Evolutionary conservation across 768 basidiomycete genomes (phyloP), one percentile per base, ranked within the genome.

Genomic region (Boletus reticulatus): DNA sequence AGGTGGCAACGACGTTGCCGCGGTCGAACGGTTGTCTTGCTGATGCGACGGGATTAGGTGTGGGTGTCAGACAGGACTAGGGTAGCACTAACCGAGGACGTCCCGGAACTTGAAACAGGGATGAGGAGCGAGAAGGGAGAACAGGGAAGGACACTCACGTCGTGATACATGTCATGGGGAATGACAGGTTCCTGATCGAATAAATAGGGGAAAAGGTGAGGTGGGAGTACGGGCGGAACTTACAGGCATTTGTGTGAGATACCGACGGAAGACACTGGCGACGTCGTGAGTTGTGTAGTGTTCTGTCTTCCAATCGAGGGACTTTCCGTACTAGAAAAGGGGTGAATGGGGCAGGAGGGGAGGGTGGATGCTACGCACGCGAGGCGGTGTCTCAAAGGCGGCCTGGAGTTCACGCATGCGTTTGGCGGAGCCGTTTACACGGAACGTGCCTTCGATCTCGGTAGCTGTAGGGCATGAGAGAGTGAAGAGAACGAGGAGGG

Each of bases 331-430:
- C 94, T 96, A 65, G 50, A 16, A 22, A 27, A 24, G 42, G 55
- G 38, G 56, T 61, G 58, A 53, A 53, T 43, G 52, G 58, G 13
- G 24, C 13, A 6, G 19, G 20, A 5, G 6, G 14, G 20, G 24
- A 20, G 36, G 29, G 27, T 24, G 14, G 8, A 41, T 10, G 24
- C 8, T 29, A 74, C 79, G 62, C 60, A 96, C 94, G 66, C 88
- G 81, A 47, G 96, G 93, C 11, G 92, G 90, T 41, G 82, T 74
- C 71, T 99, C 97, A 62, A 99, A 99, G 24, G 84, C 75, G 6
- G 85, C 84, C 70, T 99, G 97, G 9, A 99, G 82, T 20, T 98
- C 94, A 53, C 93, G 87, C 92, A 96, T 99, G 37, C 96, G 87
- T 71, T 90, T 95, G 57, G 82, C 88, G 38, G 93, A 95, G n/a